Evolutionary conservation across 208 protist species (phyloP).

Genomic region (Trypanosoma conorhini): DNA sequence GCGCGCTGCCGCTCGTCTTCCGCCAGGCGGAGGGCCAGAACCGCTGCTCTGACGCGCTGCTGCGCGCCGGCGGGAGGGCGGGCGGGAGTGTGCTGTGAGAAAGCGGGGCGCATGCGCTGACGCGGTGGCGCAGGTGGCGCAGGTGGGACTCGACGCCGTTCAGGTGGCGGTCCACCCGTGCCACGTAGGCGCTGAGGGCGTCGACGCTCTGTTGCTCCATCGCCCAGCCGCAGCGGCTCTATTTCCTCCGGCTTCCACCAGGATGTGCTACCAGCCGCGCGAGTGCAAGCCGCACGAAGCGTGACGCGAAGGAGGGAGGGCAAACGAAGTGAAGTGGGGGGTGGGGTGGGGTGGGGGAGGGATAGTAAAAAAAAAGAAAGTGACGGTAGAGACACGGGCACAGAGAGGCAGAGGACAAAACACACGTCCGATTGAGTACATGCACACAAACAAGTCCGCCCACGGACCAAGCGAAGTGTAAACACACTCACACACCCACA

Average conservation of each 20-base stretch:
- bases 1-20: background rate
- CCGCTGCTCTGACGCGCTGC: background rate
- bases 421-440: background rate
- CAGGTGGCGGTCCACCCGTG: constrained; percentile 29
- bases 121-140: constrained; percentile 16
- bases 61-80: background rate
- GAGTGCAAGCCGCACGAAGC: background rate
- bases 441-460: background rate
- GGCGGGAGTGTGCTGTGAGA: background rate
- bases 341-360: too few relatives aligned
- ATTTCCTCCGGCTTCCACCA: too few relatives aligned
- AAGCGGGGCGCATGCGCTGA: background rate
- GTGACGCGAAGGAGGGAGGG: too few relatives aligned
- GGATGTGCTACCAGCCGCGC: background rate
- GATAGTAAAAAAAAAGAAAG: background rate
- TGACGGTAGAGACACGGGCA: background rate
- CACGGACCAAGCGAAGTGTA: background rate
- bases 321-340: too few relatives aligned
- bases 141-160: constrained; percentile 35
- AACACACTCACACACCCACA: background rate
- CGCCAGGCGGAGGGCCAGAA: background rate
- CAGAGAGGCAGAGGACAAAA: background rate
- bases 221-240: background rate
- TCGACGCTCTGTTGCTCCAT: background rate
- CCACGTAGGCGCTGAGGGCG: background rate